These are phyloP conservation scores for Closterium sp. DNA, from an alignment of 139 green algal genomes.

Conservation along the genomic window DNA sequence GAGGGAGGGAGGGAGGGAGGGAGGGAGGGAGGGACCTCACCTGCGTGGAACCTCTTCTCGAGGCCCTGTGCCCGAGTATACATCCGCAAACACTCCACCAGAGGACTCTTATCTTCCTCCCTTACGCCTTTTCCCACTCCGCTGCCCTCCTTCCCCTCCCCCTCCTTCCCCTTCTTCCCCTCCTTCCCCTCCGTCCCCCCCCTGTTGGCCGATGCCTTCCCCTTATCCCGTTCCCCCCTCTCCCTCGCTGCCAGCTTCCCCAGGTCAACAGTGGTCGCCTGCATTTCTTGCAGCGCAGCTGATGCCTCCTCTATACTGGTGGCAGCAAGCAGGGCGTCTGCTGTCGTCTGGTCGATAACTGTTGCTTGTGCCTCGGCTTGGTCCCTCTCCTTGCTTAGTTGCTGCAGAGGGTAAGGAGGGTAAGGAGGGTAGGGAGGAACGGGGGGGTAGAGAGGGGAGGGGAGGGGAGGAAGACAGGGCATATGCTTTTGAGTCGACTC, in stretches of 20 bases:
- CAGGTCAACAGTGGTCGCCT: background rate
- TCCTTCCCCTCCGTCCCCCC: background rate
- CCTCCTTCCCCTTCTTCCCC: background rate
- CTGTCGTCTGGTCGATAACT: background rate
- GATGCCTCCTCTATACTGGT: background rate
- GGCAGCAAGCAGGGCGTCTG: background rate
- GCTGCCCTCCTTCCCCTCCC: no score
- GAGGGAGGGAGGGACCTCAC: no score
- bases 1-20: no score
- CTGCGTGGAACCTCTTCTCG: background rate
- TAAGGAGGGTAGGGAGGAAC: no score
- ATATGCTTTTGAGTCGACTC: no score
- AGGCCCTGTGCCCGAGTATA: background rate
- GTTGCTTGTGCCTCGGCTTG: background rate
- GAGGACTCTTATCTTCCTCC: background rate
- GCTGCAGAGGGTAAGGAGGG: background rate
- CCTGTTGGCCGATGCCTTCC: background rate
- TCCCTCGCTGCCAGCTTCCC: background rate
- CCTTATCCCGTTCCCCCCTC: background rate
- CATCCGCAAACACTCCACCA: background rate
- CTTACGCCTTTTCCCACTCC: no score
- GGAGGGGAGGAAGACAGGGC: no score
- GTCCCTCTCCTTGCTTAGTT: background rate
- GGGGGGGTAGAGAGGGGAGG: no score
- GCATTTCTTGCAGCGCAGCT: background rate